Conservation (phyloP, 345 rosid genomes). For the Hibiscus syriacus region DNA sequence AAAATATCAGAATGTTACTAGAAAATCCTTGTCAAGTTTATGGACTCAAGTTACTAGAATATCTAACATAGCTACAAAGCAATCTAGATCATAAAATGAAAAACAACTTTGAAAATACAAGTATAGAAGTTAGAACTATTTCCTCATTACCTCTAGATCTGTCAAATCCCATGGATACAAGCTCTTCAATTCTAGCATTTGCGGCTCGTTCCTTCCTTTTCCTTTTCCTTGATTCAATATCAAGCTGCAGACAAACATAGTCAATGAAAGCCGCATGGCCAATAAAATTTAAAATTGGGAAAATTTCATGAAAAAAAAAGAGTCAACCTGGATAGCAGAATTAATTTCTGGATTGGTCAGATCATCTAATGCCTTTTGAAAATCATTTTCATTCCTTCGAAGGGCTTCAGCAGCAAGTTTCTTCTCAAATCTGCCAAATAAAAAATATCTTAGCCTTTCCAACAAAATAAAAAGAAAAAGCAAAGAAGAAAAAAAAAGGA, state of each 20-base stretch:
- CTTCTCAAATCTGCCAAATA: constrained; percentile 64
- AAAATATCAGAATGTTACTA: constrained; percentile 1
- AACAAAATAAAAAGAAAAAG: background rate
- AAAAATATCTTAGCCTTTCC: background rate
- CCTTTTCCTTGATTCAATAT: constrained; percentile 66
- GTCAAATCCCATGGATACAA: constrained; percentile 90
- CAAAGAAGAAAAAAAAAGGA: background rate
- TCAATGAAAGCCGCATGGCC: background rate
- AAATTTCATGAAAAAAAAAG: background rate
- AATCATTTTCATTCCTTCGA: constrained; percentile 81
- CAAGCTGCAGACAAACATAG: constrained; percentile 30
- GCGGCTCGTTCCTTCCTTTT: constrained; percentile 39
- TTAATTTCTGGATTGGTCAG: constrained; percentile 67
- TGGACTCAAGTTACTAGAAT: background rate
- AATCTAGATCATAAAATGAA: background rate
- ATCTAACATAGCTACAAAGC: background rate
- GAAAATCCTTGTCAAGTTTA: background rate
- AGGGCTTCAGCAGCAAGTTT: constrained; percentile 87
- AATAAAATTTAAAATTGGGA: background rate
- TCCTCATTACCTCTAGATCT: constrained; percentile 48
- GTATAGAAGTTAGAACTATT: background rate
- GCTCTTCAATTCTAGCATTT: constrained; percentile 37
- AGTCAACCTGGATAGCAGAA: constrained; percentile 52
- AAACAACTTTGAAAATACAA: background rate
- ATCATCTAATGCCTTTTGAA: constrained; percentile 77